phyloP scores from a whole-genome alignment of 192 early-diverging fungal genomes.

The Backusella liffmaniae region DNA sequence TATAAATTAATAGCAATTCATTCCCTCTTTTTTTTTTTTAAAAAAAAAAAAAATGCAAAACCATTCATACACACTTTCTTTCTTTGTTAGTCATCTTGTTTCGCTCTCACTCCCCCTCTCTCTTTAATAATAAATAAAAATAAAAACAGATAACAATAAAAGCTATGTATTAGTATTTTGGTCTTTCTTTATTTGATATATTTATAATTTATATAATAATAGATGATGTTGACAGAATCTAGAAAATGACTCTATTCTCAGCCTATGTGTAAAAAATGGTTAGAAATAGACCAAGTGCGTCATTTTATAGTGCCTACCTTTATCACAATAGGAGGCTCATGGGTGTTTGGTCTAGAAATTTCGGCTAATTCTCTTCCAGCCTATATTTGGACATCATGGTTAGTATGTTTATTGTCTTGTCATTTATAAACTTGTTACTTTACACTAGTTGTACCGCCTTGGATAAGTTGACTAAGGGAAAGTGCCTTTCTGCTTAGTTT shows the following conservation, averaged over 20 bases:
- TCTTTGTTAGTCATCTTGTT: too few species aligned
- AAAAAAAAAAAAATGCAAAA: not conserved
- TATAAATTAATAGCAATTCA: not conserved
- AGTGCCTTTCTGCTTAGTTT: conserved; percentile 54
- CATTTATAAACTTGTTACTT: not conserved
- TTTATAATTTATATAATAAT: not conserved
- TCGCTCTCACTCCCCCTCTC: not conserved
- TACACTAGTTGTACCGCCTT: conserved; percentile 91
- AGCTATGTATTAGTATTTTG: not conserved
- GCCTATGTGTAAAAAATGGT: not conserved
- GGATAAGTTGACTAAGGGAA: conserved; percentile 80
- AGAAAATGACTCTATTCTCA: not conserved
- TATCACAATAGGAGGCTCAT: conserved; percentile 90
- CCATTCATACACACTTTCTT: not conserved
- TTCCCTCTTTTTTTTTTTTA: not conserved
- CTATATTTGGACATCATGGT: not conserved
- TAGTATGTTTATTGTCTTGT: not conserved
- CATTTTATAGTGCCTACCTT: conserved; percentile 27
- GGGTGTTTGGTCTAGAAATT: conserved; percentile 67
- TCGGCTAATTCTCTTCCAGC: conserved; percentile 83
- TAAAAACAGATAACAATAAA: not conserved
- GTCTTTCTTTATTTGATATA: not conserved
- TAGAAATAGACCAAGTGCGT: not conserved
- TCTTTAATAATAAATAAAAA: not conserved
- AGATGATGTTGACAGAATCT: not conserved